Base-by-base conservation (phyloP, 345 rosid species). In the Adansonia digitata region DNA sequence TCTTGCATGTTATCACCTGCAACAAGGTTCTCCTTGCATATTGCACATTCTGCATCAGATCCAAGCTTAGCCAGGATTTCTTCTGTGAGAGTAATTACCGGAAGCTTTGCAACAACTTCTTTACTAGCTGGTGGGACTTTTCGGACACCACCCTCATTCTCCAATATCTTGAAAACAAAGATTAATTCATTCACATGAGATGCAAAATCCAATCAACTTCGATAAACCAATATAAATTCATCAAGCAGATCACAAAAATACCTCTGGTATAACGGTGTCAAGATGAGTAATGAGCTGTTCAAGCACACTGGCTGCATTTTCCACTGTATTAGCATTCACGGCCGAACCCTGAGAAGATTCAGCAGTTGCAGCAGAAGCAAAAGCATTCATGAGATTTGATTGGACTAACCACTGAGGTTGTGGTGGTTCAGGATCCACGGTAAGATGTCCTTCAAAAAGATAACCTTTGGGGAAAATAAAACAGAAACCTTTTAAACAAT, bases 61-160 rank as follows among this genome's bases (percentile, higher is more conserved):
- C 93, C 95, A 4, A 91, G 74, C 78, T 78, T 89, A 73, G 79
- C 84, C 80, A 94, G 79, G 77, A 90, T 77, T 22, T 91, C 97
- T 71, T 87, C 90, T 2, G 86, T 85, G 52, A 91, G 84, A 12
- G 78, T 76, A 73, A 91, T 80, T 18, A 93, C 83, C 0, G 99
- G 98, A 72, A 93, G 97, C 81, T 93, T 93, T 13, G 93, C 96
- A 7, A 95, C 90, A 29, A 88, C 96, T 83, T 90, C 94, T 86
- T 91, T 93, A 80, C 99, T 93, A 13, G 98, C 98, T 26, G 99
- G 97, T 49, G 99, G 98, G 31, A 74, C 98, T 84, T 86, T 91
- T 49, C 89, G 93, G 69, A 79, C 90, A 63, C 73, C 86, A 53
- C 84, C 81, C 62, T 69, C 83, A 56, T 60, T 60, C 39, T 46